Evolutionary conservation across 139 green algal genomes (phyloP).

Genomic region (Limnomonas spitsbergensis): DNA sequence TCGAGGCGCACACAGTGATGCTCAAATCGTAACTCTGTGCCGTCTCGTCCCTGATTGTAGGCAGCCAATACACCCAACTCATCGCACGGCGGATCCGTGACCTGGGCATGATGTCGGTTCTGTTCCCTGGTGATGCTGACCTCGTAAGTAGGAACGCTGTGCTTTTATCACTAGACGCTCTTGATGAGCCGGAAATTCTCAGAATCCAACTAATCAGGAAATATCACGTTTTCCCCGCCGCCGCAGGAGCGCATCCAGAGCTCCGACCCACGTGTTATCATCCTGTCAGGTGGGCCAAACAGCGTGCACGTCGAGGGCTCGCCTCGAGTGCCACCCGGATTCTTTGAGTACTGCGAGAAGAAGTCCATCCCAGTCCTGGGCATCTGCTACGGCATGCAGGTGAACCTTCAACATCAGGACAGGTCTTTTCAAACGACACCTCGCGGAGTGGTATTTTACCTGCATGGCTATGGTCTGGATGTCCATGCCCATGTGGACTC

Average conservation of each 20-base stretch:
- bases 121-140: constrained; percentile 84
- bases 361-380: constrained; percentile 84
- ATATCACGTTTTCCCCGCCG: not conserved
- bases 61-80: constrained; percentile 97
- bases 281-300: constrained; percentile 95
- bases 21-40: too few species aligned
- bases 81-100: constrained; percentile 92
- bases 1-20: not conserved
- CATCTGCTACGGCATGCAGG: constrained; percentile 98
- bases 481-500: too few species aligned
- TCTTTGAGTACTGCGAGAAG: constrained; percentile 73
- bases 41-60: constrained; percentile 15
- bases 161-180: not conserved
- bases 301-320: constrained; percentile 89
- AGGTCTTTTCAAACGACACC: too few species aligned
- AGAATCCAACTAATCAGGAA: not conserved
- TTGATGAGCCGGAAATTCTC: not conserved
- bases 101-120: constrained; percentile 82
- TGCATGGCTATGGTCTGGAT: too few species aligned
- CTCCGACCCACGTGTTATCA: constrained; percentile 74
- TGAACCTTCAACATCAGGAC: constrained; percentile 28
- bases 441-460: too few species aligned
- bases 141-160: constrained; percentile 58
- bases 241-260: constrained; percentile 79
- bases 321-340: constrained; percentile 77